A percentile compares a stretch with the other conserved stretches of the same genome.
phyloP scores from a whole-genome alignment of 2,329 filamentous ascomycete species.

The Alternaria sp. region DNA sequence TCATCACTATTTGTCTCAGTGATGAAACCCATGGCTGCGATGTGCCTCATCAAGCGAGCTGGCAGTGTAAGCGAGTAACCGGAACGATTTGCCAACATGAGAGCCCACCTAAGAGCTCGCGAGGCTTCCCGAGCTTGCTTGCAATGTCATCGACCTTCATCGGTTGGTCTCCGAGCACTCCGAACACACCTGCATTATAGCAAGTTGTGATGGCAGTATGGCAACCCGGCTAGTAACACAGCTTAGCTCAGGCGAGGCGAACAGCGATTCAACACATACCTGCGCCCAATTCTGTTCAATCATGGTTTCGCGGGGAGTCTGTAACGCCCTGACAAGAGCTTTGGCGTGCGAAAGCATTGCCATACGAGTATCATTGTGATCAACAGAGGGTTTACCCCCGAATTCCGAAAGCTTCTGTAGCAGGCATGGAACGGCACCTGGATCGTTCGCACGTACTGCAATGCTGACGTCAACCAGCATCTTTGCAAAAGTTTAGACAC shows the following conservation, averaged over 20 bases:
- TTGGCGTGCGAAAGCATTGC: neutral
- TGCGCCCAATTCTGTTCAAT: slow-evolving; percentile 4
- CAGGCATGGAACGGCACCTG: neutral
- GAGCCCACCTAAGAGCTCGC: neutral
- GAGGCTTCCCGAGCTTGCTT: neutral
- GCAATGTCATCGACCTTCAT: slow-evolving; percentile 1
- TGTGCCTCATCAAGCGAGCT: slow-evolving; percentile 3
- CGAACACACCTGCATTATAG: slow-evolving; percentile 5
- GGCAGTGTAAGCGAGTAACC: neutral
- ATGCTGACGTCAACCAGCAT: neutral
- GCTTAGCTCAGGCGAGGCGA: neutral
- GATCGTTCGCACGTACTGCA: neutral
- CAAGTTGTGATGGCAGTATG: slow-evolving; percentile 1
- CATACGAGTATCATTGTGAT: neutral
- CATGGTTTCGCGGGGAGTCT: slow-evolving; percentile 3
- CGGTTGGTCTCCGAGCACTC: neutral
- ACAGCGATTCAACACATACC: neutral
- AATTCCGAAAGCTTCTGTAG: neutral
- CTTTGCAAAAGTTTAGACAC: neutral
- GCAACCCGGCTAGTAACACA: neutral
- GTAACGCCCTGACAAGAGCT: neutral
- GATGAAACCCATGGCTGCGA: slow-evolving; percentile 7
- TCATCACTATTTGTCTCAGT: neutral
- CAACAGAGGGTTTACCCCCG: neutral
- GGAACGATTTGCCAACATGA: neutral